Evolutionary conservation across 768 basidiomycete genomes (phyloP).

Genomic region (Pholiota molesta): DNA sequence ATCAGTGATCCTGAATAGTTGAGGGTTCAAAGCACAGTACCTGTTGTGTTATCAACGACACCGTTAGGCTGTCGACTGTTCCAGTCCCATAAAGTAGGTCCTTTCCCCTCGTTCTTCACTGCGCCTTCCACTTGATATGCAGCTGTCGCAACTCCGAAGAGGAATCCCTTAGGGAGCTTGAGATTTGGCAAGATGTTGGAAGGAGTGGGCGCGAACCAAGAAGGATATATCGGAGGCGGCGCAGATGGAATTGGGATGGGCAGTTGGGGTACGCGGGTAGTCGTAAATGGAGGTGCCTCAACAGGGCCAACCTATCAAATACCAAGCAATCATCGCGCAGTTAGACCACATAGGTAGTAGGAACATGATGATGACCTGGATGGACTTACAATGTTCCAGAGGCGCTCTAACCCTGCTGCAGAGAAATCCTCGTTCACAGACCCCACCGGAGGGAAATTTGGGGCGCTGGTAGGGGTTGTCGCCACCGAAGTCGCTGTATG

Average conservation of each 20-base stretch:
- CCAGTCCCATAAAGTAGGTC: constrained; percentile 54
- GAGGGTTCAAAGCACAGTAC: constrained; percentile 21
- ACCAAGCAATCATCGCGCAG: background rate
- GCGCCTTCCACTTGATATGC: constrained; percentile 60
- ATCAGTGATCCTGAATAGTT: background rate
- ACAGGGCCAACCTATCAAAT: constrained; percentile 43
- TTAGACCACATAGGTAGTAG: background rate
- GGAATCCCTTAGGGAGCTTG: constrained; percentile 49
- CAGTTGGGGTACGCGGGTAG: constrained; percentile 39
- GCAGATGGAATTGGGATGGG: constrained; percentile 44
- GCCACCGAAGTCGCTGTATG: constrained; percentile 8
- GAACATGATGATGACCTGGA: background rate
- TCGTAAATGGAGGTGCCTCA: constrained; percentile 47
- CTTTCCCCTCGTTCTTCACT: constrained; percentile 50
- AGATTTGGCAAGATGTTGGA: constrained; percentile 45
- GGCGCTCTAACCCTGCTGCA: constrained; percentile 35
- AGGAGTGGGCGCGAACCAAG: constrained; percentile 48
- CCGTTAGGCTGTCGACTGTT: constrained; percentile 45
- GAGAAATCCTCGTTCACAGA: constrained; percentile 44
- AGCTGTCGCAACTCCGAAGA: constrained; percentile 55
- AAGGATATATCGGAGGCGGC: constrained; percentile 47
- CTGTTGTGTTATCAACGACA: constrained; percentile 47
- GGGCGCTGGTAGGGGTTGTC: constrained; percentile 15
- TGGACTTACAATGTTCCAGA: constrained; percentile 44
- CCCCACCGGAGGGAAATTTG: constrained; percentile 41